Evolutionary conservation across 331 rosid species (phyloP).

Genomic region (Rhamnella rubrinervis): DNA sequence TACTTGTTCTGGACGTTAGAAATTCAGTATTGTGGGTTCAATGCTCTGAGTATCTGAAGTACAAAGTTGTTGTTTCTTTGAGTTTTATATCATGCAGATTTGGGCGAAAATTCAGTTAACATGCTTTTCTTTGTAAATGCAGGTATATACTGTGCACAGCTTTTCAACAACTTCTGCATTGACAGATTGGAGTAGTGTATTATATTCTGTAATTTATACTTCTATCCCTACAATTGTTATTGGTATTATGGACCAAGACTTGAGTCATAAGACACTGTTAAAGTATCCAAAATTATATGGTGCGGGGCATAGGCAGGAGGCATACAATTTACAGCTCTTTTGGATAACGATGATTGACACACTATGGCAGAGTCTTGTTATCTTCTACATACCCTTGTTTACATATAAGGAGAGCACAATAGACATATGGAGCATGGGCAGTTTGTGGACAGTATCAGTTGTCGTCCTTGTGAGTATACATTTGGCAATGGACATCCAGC

Average conservation of each 20-base stretch:
- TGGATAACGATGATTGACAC: constrained; percentile 96
- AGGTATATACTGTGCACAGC: constrained; percentile 91
- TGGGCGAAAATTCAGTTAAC: constrained; percentile 14
- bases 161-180: constrained; percentile 88
- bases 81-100: constrained; percentile 5
- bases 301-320: constrained; percentile 85
- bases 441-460: constrained; percentile 95
- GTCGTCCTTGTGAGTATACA: constrained; percentile 88
- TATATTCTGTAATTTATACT: constrained; percentile 89
- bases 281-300: constrained; percentile 79
- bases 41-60: too few relatives aligned
- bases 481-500: constrained; percentile 89
- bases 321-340: constrained; percentile 77
- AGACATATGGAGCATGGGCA: constrained; percentile 94
- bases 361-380: constrained; percentile 96
- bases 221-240: constrained; percentile 91
- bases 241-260: constrained; percentile 88
- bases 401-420: constrained; percentile 79
- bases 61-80: neutral
- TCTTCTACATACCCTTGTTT: constrained; percentile 75
- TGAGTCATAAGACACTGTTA: constrained; percentile 71
- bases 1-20: too few relatives aligned
- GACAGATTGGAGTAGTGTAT: constrained; percentile 98
- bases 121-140: constrained; percentile 22
- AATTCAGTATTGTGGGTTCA: too few relatives aligned